Base-by-base conservation (phyloP, 2,329 filamentous ascomycete species). In the Cladosporium oxysporum region DNA sequence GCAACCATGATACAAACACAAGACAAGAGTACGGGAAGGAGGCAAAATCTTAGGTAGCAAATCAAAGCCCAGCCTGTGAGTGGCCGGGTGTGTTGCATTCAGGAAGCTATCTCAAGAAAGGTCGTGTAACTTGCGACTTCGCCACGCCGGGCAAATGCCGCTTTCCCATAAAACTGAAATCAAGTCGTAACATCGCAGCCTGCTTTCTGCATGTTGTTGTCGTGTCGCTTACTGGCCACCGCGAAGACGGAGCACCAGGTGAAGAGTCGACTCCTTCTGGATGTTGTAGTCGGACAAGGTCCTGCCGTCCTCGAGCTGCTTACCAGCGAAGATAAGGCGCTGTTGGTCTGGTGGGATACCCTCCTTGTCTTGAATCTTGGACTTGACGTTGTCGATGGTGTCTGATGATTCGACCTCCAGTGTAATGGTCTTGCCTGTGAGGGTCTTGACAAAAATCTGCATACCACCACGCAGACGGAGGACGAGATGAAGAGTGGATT, bases 341-440 rank as follows among this genome's bases (percentile, higher is more conserved):
- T 97, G 93, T 83, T 97, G 93, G 84, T 96, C 93, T 73, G 93
- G 93, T 77, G 93, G 93, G 74, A 97, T 96, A 77, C 93, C 93
- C 86, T 97, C 93, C 91, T 97, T 96, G 84, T 96, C 93, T 85
- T 97, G 93, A 83, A 97, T 97, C 90, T 97, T 97, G 84, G 89
- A 89, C 89, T 97, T 97, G 84, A 97, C 93, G 88, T 97, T 97
- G 89, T 97, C 93, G 86, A 97, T 97, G 78, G 93, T 97, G 85
- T 97, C 93, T 80, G 90, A 93, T 79, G 92, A 96, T 89, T 97
- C 93, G 82, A 97, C 93, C 89, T 97, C 93, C 78, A 97, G 90
- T 83, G 93, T 97, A 88, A 97, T 97, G 83, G 93, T 97, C 91
- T 97, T 97, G 85, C 93, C 93, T 87, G 93, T 97, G 81, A 96